These are phyloP conservation scores for Ophiocordyceps camponoti-saundersi DNA, from an alignment of 2,329 filamentous ascomycete species.

Conservation along the genomic window DNA sequence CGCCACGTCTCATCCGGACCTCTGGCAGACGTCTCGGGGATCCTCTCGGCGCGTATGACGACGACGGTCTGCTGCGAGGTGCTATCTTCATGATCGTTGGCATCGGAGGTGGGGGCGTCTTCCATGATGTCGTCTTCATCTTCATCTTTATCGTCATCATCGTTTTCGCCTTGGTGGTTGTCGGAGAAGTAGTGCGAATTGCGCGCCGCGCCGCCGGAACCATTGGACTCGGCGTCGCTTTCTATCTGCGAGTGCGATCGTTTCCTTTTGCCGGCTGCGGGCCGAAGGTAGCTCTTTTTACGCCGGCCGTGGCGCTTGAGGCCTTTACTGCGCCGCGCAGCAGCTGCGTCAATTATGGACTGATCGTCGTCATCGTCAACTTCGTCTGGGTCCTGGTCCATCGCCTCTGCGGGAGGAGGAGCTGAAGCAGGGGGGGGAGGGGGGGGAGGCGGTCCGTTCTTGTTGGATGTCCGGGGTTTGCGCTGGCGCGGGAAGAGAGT, in stretches of 20 bases:
- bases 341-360: constrained; percentile 4
- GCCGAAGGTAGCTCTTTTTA: constrained; percentile 27
- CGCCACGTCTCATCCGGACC: constrained; percentile 48
- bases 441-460: neutral
- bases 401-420: neutral
- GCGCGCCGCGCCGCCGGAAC: constrained; percentile 15
- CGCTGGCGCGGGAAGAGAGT: constrained; percentile 8
- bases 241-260: constrained; percentile 21
- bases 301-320: constrained; percentile 17
- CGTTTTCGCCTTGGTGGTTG: neutral
- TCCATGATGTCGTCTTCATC: constrained; percentile 14
- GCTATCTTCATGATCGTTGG: constrained; percentile 9
- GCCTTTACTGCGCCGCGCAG: constrained; percentile 13
- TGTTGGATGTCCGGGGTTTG: constrained; percentile 1
- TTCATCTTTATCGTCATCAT: constrained; percentile 8
- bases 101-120: neutral
- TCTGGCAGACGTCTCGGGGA: constrained; percentile 29
- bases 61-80: constrained; percentile 19
- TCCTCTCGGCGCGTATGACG: constrained; percentile 29
- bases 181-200: constrained; percentile 14
- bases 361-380: constrained; percentile 1
- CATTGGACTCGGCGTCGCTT: constrained; percentile 19
- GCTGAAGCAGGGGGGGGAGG: neutral
- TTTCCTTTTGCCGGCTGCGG: constrained; percentile 24
- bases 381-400: neutral